Percentiles rank a stretch among this genome's conserved stretches.
Evolutionary conservation across 352 stramenopile species (phyloP).

Genomic region (Phytophthora sojae): DNA sequence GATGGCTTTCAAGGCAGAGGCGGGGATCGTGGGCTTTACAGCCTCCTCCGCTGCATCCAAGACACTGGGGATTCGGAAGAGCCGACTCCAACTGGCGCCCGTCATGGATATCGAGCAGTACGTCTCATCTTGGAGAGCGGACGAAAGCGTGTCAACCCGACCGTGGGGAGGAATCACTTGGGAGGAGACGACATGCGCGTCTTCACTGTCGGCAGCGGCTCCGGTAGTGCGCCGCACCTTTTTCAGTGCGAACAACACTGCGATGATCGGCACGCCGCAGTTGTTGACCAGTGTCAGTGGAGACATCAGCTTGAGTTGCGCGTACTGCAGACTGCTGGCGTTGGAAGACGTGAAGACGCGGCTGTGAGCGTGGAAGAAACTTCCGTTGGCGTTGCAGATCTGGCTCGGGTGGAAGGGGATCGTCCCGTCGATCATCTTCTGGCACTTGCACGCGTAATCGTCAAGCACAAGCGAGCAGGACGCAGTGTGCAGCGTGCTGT

Average conservation of each 20-base stretch:
- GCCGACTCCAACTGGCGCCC: slow-evolving; percentile 80
- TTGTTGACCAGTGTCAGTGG: slow-evolving; percentile 84
- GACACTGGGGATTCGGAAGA: slow-evolving; percentile 61
- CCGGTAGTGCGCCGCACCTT: slow-evolving; percentile 65
- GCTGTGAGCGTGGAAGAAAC: slow-evolving; percentile 73
- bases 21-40: background rate
- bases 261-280: slow-evolving; percentile 69
- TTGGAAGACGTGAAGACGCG: slow-evolving; percentile 75
- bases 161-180: slow-evolving; percentile 60
- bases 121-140: slow-evolving; percentile 77
- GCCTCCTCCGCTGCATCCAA: slow-evolving; percentile 29
- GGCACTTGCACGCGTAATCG: slow-evolving; percentile 80
- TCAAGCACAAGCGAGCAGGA: slow-evolving; percentile 73
- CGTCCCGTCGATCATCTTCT: slow-evolving; percentile 82
- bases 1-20: slow-evolving; percentile 18
- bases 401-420: slow-evolving; percentile 76
- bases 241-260: slow-evolving; percentile 85
- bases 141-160: slow-evolving; percentile 67
- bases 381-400: slow-evolving; percentile 74
- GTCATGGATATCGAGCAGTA: slow-evolving; percentile 84
- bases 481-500: slow-evolving; percentile 62
- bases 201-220: slow-evolving; percentile 61
- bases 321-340: slow-evolving; percentile 69
- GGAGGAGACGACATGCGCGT: slow-evolving; percentile 77
- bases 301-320: slow-evolving; percentile 69